A percentile compares a stretch with the other conserved stretches of the same genome.
These are phyloP conservation scores for Vanderwaltozyma yarrowii DNA, from an alignment of 805 yeast genomes.

Conservation along the genomic window DNA sequence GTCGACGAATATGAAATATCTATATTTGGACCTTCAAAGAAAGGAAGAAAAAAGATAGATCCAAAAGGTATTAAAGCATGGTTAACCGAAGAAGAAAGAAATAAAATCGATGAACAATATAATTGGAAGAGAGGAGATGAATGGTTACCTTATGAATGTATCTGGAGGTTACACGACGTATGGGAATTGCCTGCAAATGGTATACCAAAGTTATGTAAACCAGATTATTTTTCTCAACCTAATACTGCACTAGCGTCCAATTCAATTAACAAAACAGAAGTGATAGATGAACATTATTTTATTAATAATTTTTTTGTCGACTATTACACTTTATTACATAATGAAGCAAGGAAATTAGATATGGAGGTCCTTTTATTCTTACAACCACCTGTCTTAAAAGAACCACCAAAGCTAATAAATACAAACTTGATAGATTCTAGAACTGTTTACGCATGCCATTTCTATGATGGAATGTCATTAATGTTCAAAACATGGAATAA, in stretches of 20 bases:
- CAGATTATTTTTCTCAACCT: conserved; percentile 39
- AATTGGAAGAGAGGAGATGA: conserved; percentile 53
- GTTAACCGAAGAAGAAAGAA: conserved; percentile 42
- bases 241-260: not conserved
- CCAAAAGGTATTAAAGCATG: conserved; percentile 64
- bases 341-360: conserved; percentile 37
- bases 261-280: not conserved
- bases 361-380: conserved; percentile 46
- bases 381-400: conserved; percentile 73
- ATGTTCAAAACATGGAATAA: conserved; percentile 88
- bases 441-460: conserved; percentile 78
- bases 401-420: conserved; percentile 55
- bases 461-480: conserved; percentile 88
- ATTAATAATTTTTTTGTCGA: conserved; percentile 54
- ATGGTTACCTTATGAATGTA: conserved; percentile 70
- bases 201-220: conserved; percentile 28
- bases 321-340: conserved; percentile 45
- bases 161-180: conserved; percentile 72
- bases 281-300: conserved; percentile 44
- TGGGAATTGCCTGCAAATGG: conserved; percentile 45
- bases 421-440: conserved; percentile 46
- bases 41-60: conserved; percentile 45
- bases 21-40: conserved; percentile 64
- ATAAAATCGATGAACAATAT: conserved; percentile 43
- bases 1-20: conserved; percentile 66